Evolutionary conservation across 805 yeast species (phyloP).

Genomic region (Suhomyces sp.): DNA sequence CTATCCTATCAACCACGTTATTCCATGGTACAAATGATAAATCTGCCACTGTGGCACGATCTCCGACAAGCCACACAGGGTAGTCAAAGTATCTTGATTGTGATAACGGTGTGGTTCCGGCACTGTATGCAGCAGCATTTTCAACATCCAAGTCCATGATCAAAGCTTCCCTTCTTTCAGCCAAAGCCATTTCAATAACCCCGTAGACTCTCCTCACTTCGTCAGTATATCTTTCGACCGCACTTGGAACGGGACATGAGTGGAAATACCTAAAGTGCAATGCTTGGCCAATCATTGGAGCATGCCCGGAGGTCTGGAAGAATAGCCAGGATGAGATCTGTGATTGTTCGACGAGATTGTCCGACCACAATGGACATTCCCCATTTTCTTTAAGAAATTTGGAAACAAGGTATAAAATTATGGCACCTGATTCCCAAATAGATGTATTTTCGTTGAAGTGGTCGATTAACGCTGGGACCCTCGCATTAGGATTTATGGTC

Average conservation of each 20-base stretch:
- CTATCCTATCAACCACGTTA: slow-evolving; percentile 89
- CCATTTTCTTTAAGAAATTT: slow-evolving; percentile 62
- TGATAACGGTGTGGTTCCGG: slow-evolving; percentile 84
- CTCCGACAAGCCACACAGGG: slow-evolving; percentile 95
- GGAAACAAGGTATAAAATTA: slow-evolving; percentile 76
- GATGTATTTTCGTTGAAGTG: slow-evolving; percentile 77
- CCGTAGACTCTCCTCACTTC: slow-evolving; percentile 93
- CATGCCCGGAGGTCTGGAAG: slow-evolving; percentile 95
- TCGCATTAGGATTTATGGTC: slow-evolving; percentile 90
- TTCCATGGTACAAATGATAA: slow-evolving; percentile 95
- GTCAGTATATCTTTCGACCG: slow-evolving; percentile 85
- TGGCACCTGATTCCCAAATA: slow-evolving; percentile 95
- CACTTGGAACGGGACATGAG: slow-evolving; percentile 78
- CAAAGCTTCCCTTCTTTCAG: slow-evolving; percentile 86
- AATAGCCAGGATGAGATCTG: slow-evolving; percentile 87
- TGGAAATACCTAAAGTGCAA: slow-evolving; percentile 91
- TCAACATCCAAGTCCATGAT: slow-evolving; percentile 87
- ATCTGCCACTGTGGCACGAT: slow-evolving; percentile 77
- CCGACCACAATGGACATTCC: slow-evolving; percentile 75
- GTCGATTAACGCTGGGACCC: slow-evolving; percentile 93
- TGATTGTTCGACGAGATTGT: slow-evolving; percentile 72
- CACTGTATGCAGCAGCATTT: slow-evolving; percentile 81
- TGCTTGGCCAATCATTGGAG: slow-evolving; percentile 99
- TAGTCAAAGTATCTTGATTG: slow-evolving; percentile 85
- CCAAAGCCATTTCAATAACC: slow-evolving; percentile 91